These are phyloP conservation scores for Astrothelium macrocarpum DNA, from an alignment of 495 filamentous ascomycete genomes.

Conservation along the genomic window DNA sequence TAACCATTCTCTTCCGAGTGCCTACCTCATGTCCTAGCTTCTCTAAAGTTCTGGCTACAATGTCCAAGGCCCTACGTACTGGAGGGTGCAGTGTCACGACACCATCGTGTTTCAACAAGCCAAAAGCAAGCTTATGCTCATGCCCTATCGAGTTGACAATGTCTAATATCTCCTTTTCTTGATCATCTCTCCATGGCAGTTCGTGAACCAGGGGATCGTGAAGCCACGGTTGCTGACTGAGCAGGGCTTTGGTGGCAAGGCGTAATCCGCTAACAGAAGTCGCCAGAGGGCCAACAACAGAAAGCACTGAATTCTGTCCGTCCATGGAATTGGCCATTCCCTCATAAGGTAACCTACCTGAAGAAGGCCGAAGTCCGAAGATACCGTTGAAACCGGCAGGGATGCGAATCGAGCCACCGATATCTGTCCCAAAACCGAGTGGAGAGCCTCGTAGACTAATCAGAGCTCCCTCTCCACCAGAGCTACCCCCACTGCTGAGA, in stretches of 20 bases:
- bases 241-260: constrained; percentile 45
- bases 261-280: constrained; percentile 40
- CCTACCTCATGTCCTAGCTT: constrained; percentile 44
- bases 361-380: constrained; percentile 36
- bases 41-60: constrained; percentile 41
- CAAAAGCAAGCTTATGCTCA: constrained; percentile 41
- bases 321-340: constrained; percentile 49
- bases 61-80: constrained; percentile 43
- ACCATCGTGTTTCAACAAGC: constrained; percentile 43
- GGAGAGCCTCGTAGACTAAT: constrained; percentile 28
- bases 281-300: constrained; percentile 50
- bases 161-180: constrained; percentile 40
- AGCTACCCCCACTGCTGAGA: constrained; percentile 25
- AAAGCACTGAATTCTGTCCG: constrained; percentile 48
- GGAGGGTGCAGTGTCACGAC: constrained; percentile 42
- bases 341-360: constrained; percentile 39
- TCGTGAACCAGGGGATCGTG: constrained; percentile 53
- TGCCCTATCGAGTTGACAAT: constrained; percentile 30
- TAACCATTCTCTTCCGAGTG: neutral
- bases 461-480: constrained; percentile 34
- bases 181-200: constrained; percentile 52
- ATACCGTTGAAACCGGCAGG: constrained; percentile 40
- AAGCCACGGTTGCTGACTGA: constrained; percentile 52
- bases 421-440: constrained; percentile 34
- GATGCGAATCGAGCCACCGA: constrained; percentile 43